phyloP scores from a whole-genome alignment of 192 early-diverging fungal genomes.

The Borealophlyctis nickersoniae region DNA sequence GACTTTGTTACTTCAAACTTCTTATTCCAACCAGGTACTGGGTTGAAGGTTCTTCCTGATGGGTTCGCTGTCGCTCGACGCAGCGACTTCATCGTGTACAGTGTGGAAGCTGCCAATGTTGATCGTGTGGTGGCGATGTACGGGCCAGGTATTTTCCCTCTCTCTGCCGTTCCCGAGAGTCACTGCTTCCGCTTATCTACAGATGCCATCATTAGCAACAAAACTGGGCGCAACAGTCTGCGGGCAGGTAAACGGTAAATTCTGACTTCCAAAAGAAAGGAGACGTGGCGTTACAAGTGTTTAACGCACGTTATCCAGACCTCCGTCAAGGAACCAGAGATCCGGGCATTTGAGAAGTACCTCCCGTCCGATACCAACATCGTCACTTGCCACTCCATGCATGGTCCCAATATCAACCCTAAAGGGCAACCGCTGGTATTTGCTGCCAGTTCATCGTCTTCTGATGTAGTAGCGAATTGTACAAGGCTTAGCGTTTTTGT shows the following conservation, averaged over 20 bases:
- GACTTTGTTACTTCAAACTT: neutral
- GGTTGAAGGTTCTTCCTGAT: slow-evolving; percentile 68
- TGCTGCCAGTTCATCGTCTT: slow-evolving; percentile 1
- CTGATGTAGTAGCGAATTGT: too few species aligned
- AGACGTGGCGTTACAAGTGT: neutral
- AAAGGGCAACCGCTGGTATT: slow-evolving; percentile 68
- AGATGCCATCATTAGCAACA: slow-evolving; percentile 59
- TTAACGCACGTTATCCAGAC: too few species aligned
- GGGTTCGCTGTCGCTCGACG: slow-evolving; percentile 80
- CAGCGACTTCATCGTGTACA: slow-evolving; percentile 90
- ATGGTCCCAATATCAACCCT: slow-evolving; percentile 85
- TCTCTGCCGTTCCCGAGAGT: neutral
- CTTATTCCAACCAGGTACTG: slow-evolving; percentile 14
- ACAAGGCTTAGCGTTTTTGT: neutral
- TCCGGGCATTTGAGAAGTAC: slow-evolving; percentile 81
- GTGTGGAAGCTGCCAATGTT: slow-evolving; percentile 89
- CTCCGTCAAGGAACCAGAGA: slow-evolving; percentile 93
- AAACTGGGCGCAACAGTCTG: slow-evolving; percentile 84
- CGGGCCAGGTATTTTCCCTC: slow-evolving; percentile 75
- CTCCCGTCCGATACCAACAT: slow-evolving; percentile 91
- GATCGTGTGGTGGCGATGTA: slow-evolving; percentile 74
- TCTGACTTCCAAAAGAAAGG: neutral
- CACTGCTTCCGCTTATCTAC: neutral
- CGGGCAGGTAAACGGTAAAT: slow-evolving; percentile 67
- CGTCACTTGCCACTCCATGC: slow-evolving; percentile 91